These are phyloP conservation scores for Kewa caespitosa DNA, from an alignment of 179 eudicot species.

Conservation along the genomic window DNA sequence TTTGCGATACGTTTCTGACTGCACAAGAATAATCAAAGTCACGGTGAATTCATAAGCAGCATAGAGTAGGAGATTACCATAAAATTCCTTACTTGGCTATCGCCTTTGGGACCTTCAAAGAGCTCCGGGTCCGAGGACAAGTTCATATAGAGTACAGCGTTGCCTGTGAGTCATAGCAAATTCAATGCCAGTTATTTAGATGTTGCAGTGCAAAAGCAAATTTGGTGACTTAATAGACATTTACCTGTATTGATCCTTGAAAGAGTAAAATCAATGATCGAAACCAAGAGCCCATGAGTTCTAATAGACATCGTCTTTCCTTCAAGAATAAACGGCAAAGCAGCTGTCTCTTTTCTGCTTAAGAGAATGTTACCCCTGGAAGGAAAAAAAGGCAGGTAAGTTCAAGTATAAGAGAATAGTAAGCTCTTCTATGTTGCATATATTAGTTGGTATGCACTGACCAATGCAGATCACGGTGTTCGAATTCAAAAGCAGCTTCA, in stretches of 20 bases:
- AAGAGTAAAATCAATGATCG: slow-evolving; percentile 92
- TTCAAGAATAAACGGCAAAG: slow-evolving; percentile 62
- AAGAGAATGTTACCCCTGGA: slow-evolving; percentile 88
- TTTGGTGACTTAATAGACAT: slow-evolving; percentile 1
- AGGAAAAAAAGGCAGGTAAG: slow-evolving; percentile 14
- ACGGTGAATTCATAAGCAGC: background rate
- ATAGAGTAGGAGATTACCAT: too few species aligned
- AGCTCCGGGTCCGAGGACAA: slow-evolving; percentile 83
- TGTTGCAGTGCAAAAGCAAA: slow-evolving; percentile 2
- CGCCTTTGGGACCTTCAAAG: slow-evolving; percentile 87
- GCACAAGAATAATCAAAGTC: slow-evolving; percentile 25
- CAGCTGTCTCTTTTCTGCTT: slow-evolving; percentile 57
- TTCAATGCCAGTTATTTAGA: background rate
- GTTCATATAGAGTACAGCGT: slow-evolving; percentile 79
- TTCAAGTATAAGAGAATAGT: background rate
- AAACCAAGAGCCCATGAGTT: slow-evolving; percentile 65
- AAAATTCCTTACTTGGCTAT: slow-evolving; percentile 69
- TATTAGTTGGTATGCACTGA: slow-evolving; percentile 27
- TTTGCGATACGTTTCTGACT: slow-evolving; percentile 88
- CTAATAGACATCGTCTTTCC: slow-evolving; percentile 52
- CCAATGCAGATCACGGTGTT: slow-evolving; percentile 98
- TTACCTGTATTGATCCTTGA: slow-evolving; percentile 90
- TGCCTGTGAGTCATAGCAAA: slow-evolving; percentile 50
- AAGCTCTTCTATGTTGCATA: background rate
- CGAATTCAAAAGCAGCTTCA: slow-evolving; percentile 92